Base-by-base conservation (phyloP, 495 filamentous ascomycete species). In the Hamigera avellanea region DNA sequence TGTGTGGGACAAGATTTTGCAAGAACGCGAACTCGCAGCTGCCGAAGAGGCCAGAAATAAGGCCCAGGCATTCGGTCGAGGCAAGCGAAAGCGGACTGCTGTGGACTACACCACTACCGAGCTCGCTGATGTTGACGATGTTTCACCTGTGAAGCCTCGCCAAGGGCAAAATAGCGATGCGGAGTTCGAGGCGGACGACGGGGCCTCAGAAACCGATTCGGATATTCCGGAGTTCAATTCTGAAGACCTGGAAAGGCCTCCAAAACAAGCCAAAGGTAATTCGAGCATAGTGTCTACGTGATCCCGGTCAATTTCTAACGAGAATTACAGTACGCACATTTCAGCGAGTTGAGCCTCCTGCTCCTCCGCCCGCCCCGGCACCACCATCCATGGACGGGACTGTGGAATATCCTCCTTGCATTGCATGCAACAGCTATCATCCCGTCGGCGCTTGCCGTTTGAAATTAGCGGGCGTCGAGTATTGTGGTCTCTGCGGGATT, bases 1-100 rank as follows among this genome's bases (percentile, higher is more conserved):
- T 14, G 72, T 91, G 1, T 98, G 91, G 91, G 86, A 93, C 17
- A 76, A 78, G 41, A 91, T 98, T 31, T 66, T 98, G 13, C 69
- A 76, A 32, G 70, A 89, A 50, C 81, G 91, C 17, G 85, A 93
- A 46, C 75, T 72, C 32, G 76, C 79, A 23, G 87, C 86, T 0
- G 65, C 70, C 3, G 68, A 67, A 40, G 84, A 93, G 43, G 72
- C 72, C 2, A 72, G 72, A 19, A 66, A 63, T 5, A 70, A 72
- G 32, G 64, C 72, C 19, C 70, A 91, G 49, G 75, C 71, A 6
- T 70, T 94, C 21, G 93, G 93, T 1, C 76, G 89, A 17, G 91
- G 93, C 15, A 88, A 83, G 42, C 70, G 87, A 28, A 69, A 67
- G 49, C 56, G 66, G 19, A 53, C 60, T 33, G 59, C 56, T 5